Conservation (phyloP, 306 rosid genomes). For the Ceratonia siliqua region DNA sequence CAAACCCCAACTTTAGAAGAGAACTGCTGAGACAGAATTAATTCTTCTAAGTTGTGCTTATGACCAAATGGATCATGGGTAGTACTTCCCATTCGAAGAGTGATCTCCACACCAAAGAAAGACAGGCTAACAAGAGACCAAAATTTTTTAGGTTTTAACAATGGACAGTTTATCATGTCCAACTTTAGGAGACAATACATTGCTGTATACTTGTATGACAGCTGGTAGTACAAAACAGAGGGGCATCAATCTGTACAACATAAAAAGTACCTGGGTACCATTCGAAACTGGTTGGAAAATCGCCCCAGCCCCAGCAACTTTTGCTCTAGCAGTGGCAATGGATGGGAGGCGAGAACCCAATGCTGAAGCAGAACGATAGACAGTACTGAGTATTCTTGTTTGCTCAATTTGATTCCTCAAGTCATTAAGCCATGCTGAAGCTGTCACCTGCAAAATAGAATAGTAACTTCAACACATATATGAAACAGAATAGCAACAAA, state of each 20-base stretch:
- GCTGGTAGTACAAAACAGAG: neutral
- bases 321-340: constrained; percentile 85
- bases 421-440: constrained; percentile 98
- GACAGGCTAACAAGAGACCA: neutral
- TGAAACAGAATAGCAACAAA: neutral
- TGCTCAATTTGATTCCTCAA: constrained; percentile 93
- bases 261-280: constrained; percentile 82
- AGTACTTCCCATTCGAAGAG: neutral
- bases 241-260: neutral
- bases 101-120: constrained; percentile 9
- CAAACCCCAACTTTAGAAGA: constrained; percentile 3
- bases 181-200: constrained; percentile 4
- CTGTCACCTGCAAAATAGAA: constrained; percentile 70
- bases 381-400: constrained; percentile 92
- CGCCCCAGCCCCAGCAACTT: constrained; percentile 97
- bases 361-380: constrained; percentile 97
- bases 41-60: neutral
- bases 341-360: constrained; percentile 97
- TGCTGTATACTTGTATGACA: constrained; percentile 9
- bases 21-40: neutral
- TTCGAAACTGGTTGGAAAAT: constrained; percentile 93
- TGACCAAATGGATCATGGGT: neutral
- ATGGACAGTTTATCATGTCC: neutral
- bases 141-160: neutral
- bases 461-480: neutral